Conservation (phyloP, 371 early-diverging fungal genomes). For the Encephalitozoon romaleae region DNA sequence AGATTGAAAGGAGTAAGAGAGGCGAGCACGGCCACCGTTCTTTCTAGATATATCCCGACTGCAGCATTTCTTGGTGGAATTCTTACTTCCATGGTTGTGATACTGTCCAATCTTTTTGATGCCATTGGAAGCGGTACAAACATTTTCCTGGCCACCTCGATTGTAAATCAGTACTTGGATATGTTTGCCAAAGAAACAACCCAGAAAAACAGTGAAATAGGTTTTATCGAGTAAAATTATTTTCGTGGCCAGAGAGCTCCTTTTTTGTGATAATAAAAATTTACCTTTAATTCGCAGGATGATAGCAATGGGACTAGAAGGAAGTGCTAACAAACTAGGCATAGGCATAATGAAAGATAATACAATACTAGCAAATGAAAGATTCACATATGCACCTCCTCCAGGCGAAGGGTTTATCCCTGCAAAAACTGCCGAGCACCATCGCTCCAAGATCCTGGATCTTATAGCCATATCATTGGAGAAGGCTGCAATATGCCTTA, state of each 20-base stretch:
- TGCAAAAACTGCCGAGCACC: constrained; percentile 86
- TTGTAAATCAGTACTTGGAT: constrained; percentile 77
- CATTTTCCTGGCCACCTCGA: constrained; percentile 92
- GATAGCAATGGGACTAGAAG: constrained; percentile 67
- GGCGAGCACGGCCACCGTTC: constrained; percentile 83
- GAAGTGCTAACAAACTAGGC: constrained; percentile 96
- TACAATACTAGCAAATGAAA: constrained; percentile 74
- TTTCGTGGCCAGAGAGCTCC: neutral
- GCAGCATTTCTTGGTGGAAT: constrained; percentile 85
- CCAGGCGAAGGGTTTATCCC: constrained; percentile 93
- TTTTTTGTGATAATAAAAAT: constrained; percentile 9
- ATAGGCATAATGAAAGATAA: constrained; percentile 81
- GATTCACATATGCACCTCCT: constrained; percentile 89
- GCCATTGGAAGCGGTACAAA: constrained; percentile 94
- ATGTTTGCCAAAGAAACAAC: constrained; percentile 62
- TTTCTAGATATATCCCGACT: constrained; percentile 91
- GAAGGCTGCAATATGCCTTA: constrained; percentile 67
- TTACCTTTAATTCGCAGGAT: constrained; percentile 26
- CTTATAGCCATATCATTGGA: constrained; percentile 71
- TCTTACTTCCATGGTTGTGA: constrained; percentile 79
- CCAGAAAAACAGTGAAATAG: constrained; percentile 41
- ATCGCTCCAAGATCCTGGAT: constrained; percentile 69
- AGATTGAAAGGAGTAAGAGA: constrained; percentile 86
- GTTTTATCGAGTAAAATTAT: constrained; percentile 47
- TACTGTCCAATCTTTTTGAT: constrained; percentile 76